phyloP scores from a whole-genome alignment of 345 rosid species.

The Melaleuca alternifolia region DNA sequence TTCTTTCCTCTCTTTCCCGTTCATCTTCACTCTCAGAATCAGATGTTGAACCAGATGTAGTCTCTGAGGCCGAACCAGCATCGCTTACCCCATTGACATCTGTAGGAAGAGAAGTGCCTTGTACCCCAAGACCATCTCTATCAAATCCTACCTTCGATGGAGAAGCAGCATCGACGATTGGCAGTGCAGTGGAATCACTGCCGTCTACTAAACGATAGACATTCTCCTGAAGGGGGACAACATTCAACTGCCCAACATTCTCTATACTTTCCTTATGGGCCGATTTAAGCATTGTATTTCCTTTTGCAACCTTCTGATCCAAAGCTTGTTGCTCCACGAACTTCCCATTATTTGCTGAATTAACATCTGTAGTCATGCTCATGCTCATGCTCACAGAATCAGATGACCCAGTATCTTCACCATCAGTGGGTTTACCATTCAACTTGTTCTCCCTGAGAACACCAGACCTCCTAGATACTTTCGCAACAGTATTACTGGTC shows the following conservation, averaged over 20 bases:
- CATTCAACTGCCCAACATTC: slow-evolving; percentile 17
- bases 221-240: slow-evolving; percentile 15
- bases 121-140: slow-evolving; percentile 21
- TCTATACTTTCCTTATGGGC: slow-evolving; percentile 17
- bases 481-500: slow-evolving; percentile 13
- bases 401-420: slow-evolving; percentile 40
- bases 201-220: slow-evolving; percentile 7
- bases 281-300: slow-evolving; percentile 1
- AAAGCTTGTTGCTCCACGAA: slow-evolving; percentile 4
- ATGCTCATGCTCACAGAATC: slow-evolving; percentile 18
- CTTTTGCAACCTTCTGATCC: slow-evolving; percentile 11
- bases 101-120: slow-evolving; percentile 22
- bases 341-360: slow-evolving; percentile 26
- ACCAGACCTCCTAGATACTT: slow-evolving; percentile 16
- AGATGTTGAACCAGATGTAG: slow-evolving; percentile 59
- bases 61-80: slow-evolving; percentile 46
- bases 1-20: slow-evolving; percentile 70
- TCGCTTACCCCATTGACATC: slow-evolving; percentile 28
- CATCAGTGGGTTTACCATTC: slow-evolving; percentile 46
- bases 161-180: slow-evolving; percentile 10
- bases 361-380: slow-evolving; percentile 33
- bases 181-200: slow-evolving; percentile 10
- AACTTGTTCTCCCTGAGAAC: slow-evolving; percentile 9
- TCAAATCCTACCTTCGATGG: slow-evolving; percentile 18
- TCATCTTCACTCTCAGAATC: slow-evolving; percentile 60